Evolutionary conservation across 1,284 basidiomycete genomes (phyloP).

Genomic region (Apiotrichum gracile): DNA sequence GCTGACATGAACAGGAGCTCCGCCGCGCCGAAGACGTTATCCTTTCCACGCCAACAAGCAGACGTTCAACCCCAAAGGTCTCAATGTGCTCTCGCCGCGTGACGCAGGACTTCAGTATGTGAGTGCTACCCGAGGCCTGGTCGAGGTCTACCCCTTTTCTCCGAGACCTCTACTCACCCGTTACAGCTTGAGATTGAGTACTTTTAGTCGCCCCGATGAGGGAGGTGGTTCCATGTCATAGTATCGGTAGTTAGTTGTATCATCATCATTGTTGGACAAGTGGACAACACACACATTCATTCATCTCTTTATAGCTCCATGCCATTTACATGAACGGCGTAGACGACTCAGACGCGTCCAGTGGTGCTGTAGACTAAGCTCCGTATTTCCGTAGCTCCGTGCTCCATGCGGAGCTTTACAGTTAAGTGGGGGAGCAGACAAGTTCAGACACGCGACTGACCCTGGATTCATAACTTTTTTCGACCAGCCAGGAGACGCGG

Average conservation of each 20-base stretch:
- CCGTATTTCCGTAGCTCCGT: too few relatives aligned
- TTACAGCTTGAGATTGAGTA: slow-evolving; percentile 4
- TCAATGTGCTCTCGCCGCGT: slow-evolving; percentile 49
- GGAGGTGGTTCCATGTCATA: background rate
- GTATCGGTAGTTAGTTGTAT: background rate
- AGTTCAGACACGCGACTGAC: too few relatives aligned
- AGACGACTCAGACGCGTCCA: too few relatives aligned
- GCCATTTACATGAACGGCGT: too few relatives aligned
- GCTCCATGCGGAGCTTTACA: too few relatives aligned
- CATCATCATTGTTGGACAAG: background rate
- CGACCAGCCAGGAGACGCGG: too few relatives aligned
- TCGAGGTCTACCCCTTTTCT: background rate
- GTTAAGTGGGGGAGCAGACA: too few relatives aligned
- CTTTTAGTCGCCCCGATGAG: background rate
- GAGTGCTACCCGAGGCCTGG: slow-evolving; percentile 14
- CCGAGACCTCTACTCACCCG: background rate
- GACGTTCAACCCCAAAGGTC: slow-evolving; percentile 48
- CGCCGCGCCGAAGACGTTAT: slow-evolving; percentile 38
- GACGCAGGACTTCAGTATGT: slow-evolving; percentile 51
- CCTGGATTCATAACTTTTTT: too few relatives aligned
- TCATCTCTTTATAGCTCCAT: too few relatives aligned
- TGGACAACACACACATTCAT: background rate
- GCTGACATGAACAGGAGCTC: slow-evolving; percentile 38
- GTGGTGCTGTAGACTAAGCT: too few relatives aligned
- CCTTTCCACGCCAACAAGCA: slow-evolving; percentile 41